Percentiles rank a stretch among this genome's conserved stretches.
These are phyloP conservation scores for Diaporthe sp. DNA, from an alignment of 2,329 filamentous ascomycete species.

Conservation along the genomic window DNA sequence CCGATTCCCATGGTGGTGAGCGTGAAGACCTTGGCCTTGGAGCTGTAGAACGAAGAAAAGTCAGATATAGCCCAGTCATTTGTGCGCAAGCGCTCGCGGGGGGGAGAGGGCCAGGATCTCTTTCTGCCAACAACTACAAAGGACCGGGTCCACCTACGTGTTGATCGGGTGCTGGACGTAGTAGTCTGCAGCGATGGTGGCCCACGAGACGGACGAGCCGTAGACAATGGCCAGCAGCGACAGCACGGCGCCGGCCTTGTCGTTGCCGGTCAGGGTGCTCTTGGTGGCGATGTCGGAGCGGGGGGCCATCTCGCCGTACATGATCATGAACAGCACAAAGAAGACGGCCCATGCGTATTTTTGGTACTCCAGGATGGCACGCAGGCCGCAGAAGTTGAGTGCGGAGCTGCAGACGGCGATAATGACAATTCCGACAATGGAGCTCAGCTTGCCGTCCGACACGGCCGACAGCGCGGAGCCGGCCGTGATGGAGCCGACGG, in stretches of 20 bases:
- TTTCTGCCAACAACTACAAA: not conserved
- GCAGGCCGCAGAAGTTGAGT: constrained; percentile 66
- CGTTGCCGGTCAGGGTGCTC: constrained; percentile 51
- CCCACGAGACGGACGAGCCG: constrained; percentile 63
- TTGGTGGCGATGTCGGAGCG: constrained; percentile 56
- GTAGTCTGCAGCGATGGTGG: constrained; percentile 59
- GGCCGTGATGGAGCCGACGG: constrained; percentile 65
- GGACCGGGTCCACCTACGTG: constrained; percentile 44
- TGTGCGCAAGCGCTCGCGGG: too few species aligned
- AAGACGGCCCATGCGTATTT: constrained; percentile 64
- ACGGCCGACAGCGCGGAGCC: constrained; percentile 63
- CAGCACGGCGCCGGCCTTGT: constrained; percentile 56
- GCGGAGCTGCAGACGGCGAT: constrained; percentile 63
- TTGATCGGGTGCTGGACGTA: constrained; percentile 62
- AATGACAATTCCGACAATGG: constrained; percentile 67
- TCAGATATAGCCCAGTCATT: not conserved
- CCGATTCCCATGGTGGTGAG: constrained; percentile 62
- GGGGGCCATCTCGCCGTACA: constrained; percentile 60
- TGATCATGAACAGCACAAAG: constrained; percentile 63
- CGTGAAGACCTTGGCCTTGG: constrained; percentile 61
- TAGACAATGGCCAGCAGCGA: constrained; percentile 62
- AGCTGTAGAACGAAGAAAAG: constrained; percentile 37
- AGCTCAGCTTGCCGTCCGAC: constrained; percentile 57
- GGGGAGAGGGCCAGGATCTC: too few species aligned
- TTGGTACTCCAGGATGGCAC: constrained; percentile 63